These are phyloP conservation scores for Coemansia sp. DNA, from an alignment of 192 early-diverging fungal species.

Conservation along the genomic window DNA sequence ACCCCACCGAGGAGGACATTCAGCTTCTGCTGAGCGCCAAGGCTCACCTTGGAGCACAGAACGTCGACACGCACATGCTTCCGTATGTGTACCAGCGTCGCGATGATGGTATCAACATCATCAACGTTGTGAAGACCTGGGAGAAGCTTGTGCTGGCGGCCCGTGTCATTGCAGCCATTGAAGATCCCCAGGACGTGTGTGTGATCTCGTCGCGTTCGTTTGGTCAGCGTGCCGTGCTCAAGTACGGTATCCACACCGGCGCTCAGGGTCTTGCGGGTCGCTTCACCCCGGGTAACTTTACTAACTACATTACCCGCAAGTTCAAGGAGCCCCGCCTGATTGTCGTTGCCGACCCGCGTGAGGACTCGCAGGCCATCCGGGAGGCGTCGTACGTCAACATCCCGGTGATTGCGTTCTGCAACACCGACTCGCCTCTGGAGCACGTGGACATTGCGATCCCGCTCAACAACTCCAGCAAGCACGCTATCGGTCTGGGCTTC, in stretches of 20 bases:
- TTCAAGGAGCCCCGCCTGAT: slow-evolving; percentile 99
- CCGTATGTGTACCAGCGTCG: slow-evolving; percentile 98
- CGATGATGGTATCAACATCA: slow-evolving; percentile 95
- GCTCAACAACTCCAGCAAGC: slow-evolving; percentile 99
- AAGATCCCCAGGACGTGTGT: slow-evolving; percentile 97
- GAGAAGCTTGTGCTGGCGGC: slow-evolving; percentile 99
- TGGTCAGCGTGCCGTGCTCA: slow-evolving; percentile 98
- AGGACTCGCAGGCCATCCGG: slow-evolving; percentile 97
- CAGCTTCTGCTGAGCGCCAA: slow-evolving; percentile 94
- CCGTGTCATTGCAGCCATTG: slow-evolving; percentile 97
- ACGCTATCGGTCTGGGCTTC: slow-evolving; percentile 96
- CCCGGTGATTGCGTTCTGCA: slow-evolving; percentile 98
- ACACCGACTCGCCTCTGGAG: slow-evolving; percentile 94
- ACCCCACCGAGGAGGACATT: slow-evolving; percentile 89
- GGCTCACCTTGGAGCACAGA: slow-evolving; percentile 98
- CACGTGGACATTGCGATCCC: slow-evolving; percentile 99
- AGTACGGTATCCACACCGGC: slow-evolving; percentile 98
- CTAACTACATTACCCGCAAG: slow-evolving; percentile 99
- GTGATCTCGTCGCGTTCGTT: slow-evolving; percentile 96
- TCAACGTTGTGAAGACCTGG: slow-evolving; percentile 99
- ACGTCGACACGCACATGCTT: slow-evolving; percentile 90
- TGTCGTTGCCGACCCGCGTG: slow-evolving; percentile 95
- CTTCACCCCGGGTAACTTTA: slow-evolving; percentile 99
- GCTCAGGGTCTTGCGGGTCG: slow-evolving; percentile 99
- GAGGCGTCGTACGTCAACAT: slow-evolving; percentile 99